Conservation (phyloP, 345 rosid genomes). For the Orychophragmus violaceus region DNA sequence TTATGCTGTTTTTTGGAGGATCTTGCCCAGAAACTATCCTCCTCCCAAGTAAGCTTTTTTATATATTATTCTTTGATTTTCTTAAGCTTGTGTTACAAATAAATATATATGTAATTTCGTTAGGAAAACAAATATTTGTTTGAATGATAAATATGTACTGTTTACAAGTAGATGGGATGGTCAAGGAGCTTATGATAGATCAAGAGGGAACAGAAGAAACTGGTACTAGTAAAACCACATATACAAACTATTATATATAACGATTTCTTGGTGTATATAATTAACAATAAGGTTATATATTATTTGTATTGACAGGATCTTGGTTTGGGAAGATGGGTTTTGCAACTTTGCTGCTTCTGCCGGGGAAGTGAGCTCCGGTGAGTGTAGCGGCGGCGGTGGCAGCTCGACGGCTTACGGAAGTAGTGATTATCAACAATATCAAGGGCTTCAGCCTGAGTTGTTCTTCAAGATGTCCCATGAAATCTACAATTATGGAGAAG, state of each 20-base stretch:
- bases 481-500: conserved; percentile 99
- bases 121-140: not conserved
- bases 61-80: not conserved
- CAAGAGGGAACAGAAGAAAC: conserved; percentile 95
- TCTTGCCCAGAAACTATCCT: conserved; percentile 96
- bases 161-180: conserved; percentile 73
- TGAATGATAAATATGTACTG: not conserved
- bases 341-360: conserved; percentile 90
- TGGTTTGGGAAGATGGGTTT: conserved; percentile 99
- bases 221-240: conserved; percentile 44
- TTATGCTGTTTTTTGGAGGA: conserved; percentile 99
- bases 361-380: conserved; percentile 46
- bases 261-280: not conserved
- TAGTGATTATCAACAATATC: conserved; percentile 67
- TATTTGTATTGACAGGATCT: conserved; percentile 54
- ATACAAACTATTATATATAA: not conserved
- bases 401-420: conserved; percentile 45
- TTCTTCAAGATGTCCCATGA: conserved; percentile 99
- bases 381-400: conserved; percentile 36
- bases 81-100: not conserved
- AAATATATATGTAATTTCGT: not conserved
- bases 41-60: conserved; percentile 80
- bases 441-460: conserved; percentile 91
- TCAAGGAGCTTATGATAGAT: conserved; percentile 91
- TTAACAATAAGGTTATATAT: not conserved